Percentiles rank a stretch among this genome's conserved stretches.
Conservation (phyloP, 2,329 filamentous ascomycete genomes). For the Botryotinia convoluta region DNA sequence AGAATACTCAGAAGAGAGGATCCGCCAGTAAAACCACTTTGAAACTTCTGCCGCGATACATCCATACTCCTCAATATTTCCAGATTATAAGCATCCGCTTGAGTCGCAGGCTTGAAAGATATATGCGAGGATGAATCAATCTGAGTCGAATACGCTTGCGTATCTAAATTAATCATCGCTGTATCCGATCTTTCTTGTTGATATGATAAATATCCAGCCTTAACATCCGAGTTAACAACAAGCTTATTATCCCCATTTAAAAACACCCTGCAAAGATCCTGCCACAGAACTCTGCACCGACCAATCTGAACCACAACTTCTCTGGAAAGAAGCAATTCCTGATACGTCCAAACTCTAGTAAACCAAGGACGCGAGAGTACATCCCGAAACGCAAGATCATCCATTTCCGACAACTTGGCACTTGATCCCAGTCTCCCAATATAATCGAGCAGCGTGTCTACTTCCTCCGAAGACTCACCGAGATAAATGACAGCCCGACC, state of each 20-base stretch:
- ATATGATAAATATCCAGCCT: background rate
- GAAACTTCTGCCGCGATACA: background rate
- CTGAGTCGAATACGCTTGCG: background rate
- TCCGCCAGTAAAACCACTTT: background rate
- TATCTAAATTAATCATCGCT: background rate
- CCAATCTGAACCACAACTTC: background rate
- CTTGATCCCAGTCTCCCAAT: background rate
- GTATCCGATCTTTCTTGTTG: background rate
- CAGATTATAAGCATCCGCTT: background rate
- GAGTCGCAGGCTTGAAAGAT: background rate
- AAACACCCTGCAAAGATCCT: background rate
- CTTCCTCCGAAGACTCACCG: background rate
- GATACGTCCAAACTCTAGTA: constrained; percentile 4
- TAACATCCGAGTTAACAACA: background rate
- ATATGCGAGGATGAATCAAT: background rate
- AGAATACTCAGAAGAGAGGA: background rate
- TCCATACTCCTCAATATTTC: background rate
- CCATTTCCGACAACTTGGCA: background rate
- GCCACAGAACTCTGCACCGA: background rate
- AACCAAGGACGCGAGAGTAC: background rate
- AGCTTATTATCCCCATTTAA: background rate
- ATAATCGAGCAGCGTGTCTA: background rate
- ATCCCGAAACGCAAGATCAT: background rate
- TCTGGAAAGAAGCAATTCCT: background rate
- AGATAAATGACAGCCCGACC: background rate